Evolutionary conservation across 257 asterid species (phyloP), one percentile per base, ranked within the genome.

Genomic region (Orobanche coerulescens): DNA sequence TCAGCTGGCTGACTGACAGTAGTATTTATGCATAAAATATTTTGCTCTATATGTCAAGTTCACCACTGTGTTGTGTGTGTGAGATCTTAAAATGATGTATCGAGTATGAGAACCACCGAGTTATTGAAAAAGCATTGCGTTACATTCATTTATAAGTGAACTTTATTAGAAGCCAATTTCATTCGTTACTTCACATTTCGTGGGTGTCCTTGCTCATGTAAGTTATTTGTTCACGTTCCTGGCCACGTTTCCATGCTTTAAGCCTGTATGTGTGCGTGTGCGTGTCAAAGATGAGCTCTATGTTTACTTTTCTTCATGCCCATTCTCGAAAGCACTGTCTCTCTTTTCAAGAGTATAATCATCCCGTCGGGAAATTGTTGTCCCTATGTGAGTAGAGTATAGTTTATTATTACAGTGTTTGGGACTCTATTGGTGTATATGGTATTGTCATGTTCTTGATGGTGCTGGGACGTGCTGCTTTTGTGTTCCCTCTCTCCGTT

Each of bases 391-490:
- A 10, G 34, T 55, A 56, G 19, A 40, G 4, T 19, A 26, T 9
- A 39, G 52, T 52, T 23, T 63, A 0, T 76, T n/a, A 5, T 19
- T 73, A 2, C 82, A 92, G 98, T 37, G 37, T 52, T 62, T 55
- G 83, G 81, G 72, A 75, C 53, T 67, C 88, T 12, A 55, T 86
- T 48, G 83, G 82, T 14, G 61, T 84, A 54, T 88, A 81, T 70
- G 34, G 82, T 43, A 78, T 74, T 7, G 77, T 80, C 65, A 71
- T 86, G 81, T 42, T 84, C 52, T 76, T 92, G 62, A 74, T 84
- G 64, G 31, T 89, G 66, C 77, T 86, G 28, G 96, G 95, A 5
- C 98, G 98, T 70, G 96, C 90, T 62, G 96, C 95, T 58, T 92
- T 92, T 64, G 94, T 92, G 74, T 92, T 84, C 76, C 93, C 95